Percentiles rank a stretch among this genome's conserved stretches.
phyloP scores from a whole-genome alignment of 768 basidiomycete species.

The Solioccasus polychromus region DNA sequence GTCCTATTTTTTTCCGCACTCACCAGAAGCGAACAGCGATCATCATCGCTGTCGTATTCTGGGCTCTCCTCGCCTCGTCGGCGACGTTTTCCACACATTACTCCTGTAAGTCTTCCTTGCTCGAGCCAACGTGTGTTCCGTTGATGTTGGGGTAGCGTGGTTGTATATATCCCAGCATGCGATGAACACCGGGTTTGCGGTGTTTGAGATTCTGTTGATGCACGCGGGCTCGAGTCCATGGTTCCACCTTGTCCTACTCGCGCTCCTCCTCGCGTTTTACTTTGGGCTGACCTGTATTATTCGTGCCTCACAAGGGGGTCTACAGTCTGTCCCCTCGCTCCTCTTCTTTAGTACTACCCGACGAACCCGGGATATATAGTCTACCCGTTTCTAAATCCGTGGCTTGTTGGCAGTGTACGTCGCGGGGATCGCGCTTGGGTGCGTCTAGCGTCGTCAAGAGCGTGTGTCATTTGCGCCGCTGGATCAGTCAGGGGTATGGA shows the following conservation, averaged over 20 bases:
- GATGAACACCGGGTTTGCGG: conserved; percentile 53
- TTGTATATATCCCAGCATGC: conserved; percentile 57
- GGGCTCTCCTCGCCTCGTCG: conserved; percentile 49
- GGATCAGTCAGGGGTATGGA: conserved; percentile 23
- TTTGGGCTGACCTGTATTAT: conserved; percentile 71
- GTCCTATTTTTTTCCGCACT: conserved; percentile 46
- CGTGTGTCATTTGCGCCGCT: conserved; percentile 37
- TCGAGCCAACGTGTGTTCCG: no score
- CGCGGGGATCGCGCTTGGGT: conserved; percentile 53
- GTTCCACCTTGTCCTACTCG: conserved; percentile 43
- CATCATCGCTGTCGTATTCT: conserved; percentile 62
- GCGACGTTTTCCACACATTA: conserved; percentile 40
- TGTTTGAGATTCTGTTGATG: conserved; percentile 60
- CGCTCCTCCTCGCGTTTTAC: conserved; percentile 54
- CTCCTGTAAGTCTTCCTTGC: conserved; percentile 33
- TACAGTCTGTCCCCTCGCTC: conserved; percentile 50
- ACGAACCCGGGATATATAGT: no score
- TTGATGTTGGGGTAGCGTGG: conserved; percentile 43
- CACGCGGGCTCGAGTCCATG: conserved; percentile 52
- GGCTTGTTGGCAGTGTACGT: conserved; percentile 58
- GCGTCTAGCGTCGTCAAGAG: conserved; percentile 48
- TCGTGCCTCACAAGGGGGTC: conserved; percentile 52
- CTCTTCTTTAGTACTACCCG: no score
- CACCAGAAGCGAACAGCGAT: conserved; percentile 42
- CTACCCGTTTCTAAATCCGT: conserved; percentile 64